These are phyloP conservation scores for Neonectria hederae DNA, from an alignment of 2,329 filamentous ascomycete genomes.

Conservation along the genomic window DNA sequence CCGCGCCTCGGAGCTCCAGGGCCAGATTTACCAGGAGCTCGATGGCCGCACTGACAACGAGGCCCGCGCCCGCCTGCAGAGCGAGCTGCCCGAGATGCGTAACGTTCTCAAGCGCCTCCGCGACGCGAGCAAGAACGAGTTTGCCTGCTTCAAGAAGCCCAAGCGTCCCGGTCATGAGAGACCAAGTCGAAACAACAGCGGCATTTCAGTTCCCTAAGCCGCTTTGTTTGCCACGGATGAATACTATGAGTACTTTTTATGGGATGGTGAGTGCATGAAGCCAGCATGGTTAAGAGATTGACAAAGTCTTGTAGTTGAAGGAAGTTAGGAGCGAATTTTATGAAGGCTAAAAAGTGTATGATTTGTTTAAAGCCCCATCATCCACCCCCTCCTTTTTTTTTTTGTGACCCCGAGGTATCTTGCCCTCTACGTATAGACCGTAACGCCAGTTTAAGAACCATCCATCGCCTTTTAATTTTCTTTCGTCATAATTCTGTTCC, in stretches of 20 bases:
- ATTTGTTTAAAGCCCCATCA: background rate
- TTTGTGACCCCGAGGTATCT: conserved; percentile 33
- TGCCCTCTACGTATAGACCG: conserved; percentile 33
- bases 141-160: conserved; percentile 81
- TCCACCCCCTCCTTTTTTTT: conserved; percentile 4
- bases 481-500: conserved; percentile 11
- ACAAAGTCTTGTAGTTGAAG: conserved; percentile 3
- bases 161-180: conserved; percentile 54
- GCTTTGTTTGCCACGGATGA: conserved; percentile 1
- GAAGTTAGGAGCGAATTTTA: conserved; percentile 14
- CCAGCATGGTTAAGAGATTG: background rate
- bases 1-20: conserved; percentile 81
- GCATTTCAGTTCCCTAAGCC: conserved; percentile 36
- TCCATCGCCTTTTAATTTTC: conserved; percentile 22
- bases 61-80: conserved; percentile 81
- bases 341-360: conserved; percentile 1
- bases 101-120: conserved; percentile 84
- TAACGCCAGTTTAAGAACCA: conserved; percentile 35
- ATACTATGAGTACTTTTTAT: background rate
- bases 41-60: conserved; percentile 90
- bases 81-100: conserved; percentile 89
- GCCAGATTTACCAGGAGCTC: conserved; percentile 90
- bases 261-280: conserved; percentile 3
- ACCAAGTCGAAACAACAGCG: conserved; percentile 46
- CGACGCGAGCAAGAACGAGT: conserved; percentile 84